These are phyloP conservation scores for Akanthomyces uredinophilus DNA, from an alignment of 2,329 filamentous ascomycete genomes.

Conservation along the genomic window DNA sequence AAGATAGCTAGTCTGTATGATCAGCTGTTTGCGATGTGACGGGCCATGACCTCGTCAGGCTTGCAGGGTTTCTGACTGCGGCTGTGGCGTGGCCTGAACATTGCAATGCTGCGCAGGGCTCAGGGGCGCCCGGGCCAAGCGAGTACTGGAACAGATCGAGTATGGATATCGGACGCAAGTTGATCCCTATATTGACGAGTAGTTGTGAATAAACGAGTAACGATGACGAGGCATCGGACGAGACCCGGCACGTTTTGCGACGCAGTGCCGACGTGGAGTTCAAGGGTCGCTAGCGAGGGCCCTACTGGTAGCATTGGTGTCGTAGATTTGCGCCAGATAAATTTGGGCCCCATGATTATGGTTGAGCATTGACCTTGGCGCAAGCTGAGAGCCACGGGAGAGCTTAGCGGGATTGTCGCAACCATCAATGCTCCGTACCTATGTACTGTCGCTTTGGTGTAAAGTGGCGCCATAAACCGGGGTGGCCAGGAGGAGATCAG, in stretches of 20 bases:
- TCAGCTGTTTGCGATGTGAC: neutral
- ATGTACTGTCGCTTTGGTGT: neutral
- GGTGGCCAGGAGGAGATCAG: neutral
- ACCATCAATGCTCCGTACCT: too few relatives aligned
- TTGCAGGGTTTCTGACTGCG: neutral
- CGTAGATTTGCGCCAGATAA: neutral
- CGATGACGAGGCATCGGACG: neutral
- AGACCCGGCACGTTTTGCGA: neutral
- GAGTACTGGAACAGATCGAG: neutral
- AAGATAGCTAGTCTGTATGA: neutral
- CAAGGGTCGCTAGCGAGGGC: neutral
- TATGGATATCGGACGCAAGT: neutral
- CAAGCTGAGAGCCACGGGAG: neutral
- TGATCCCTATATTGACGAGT: neutral
- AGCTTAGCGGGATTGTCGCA: neutral
- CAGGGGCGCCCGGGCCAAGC: neutral
- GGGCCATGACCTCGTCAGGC: neutral
- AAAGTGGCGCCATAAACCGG: neutral
- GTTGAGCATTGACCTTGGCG: neutral
- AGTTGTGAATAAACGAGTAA: neutral
- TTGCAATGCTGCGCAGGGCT: neutral
- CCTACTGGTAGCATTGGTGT: neutral
- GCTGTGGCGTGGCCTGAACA: neutral
- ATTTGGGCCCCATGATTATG: constrained; percentile 1
- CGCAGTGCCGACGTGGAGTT: neutral